phyloP scores from a whole-genome alignment of 2,329 filamentous ascomycete genomes.

The Penicillium digitatum region DNA sequence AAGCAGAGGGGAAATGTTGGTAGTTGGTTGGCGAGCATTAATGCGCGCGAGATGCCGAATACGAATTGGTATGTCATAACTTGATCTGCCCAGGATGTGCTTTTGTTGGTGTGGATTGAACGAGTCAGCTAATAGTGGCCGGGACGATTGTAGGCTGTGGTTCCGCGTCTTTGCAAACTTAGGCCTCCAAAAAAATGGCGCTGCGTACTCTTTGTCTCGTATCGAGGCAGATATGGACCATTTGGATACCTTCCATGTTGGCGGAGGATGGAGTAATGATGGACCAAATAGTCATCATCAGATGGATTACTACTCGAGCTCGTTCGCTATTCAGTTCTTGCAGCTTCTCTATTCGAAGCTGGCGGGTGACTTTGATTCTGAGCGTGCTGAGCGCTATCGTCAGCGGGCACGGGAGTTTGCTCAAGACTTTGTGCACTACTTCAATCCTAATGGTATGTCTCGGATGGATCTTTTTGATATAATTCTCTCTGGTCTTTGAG shows the following conservation, averaged over 20 bases:
- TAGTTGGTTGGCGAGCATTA: constrained; percentile 71
- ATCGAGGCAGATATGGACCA: constrained; percentile 73
- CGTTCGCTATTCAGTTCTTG: constrained; percentile 76
- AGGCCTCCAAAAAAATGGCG: constrained; percentile 70
- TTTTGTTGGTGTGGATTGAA: not conserved
- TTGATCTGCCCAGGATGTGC: not conserved
- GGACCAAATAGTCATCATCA: constrained; percentile 74
- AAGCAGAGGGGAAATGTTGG: constrained; percentile 64
- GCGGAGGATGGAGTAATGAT: constrained; percentile 77
- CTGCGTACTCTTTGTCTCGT: constrained; percentile 63
- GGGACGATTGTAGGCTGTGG: constrained; percentile 62
- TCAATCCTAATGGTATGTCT: constrained; percentile 59
- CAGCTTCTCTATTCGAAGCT: constrained; percentile 74
- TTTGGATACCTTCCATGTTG: constrained; percentile 76
- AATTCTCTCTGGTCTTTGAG: not conserved
- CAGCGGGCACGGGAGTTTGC: constrained; percentile 64
- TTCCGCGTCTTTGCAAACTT: constrained; percentile 81
- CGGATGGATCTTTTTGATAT: not conserved
- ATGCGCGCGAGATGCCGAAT: constrained; percentile 65
- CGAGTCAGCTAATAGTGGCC: not conserved
- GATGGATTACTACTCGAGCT: constrained; percentile 82
- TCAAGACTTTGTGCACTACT: constrained; percentile 70
- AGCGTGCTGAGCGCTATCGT: constrained; percentile 65
- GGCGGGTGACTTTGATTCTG: constrained; percentile 61
- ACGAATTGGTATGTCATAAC: constrained; percentile 57